Evolutionary conservation across 2,329 filamentous ascomycete species (phyloP).

Genomic region (Alternaria brassicicola): DNA sequence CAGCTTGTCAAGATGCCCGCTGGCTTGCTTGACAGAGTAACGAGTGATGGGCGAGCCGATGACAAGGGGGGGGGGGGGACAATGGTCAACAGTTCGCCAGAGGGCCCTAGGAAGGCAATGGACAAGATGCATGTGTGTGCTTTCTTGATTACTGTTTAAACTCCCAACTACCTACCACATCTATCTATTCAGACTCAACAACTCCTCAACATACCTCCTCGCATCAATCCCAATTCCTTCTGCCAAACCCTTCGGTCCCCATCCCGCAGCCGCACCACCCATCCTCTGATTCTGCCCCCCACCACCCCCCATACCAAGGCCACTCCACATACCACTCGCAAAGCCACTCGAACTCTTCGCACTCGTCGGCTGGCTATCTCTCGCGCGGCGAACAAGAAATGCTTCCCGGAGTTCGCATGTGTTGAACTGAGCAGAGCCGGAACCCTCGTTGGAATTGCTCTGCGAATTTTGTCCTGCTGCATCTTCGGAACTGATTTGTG

Average conservation of each 20-base stretch:
- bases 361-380: conserved; percentile 30
- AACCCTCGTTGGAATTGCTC: not conserved
- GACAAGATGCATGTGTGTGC: no score
- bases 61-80: no score
- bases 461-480: not conserved
- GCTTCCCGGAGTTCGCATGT: conserved; percentile 49
- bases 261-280: conserved; percentile 54
- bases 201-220: conserved; percentile 73
- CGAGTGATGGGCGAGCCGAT: no score
- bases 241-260: conserved; percentile 65
- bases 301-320: conserved; percentile 24
- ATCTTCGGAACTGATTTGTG: conserved; percentile 16
- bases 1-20: no score
- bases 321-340: conserved; percentile 44
- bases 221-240: conserved; percentile 81
- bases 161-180: no score
- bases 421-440: conserved; percentile 28
- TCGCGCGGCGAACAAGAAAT: conserved; percentile 51
- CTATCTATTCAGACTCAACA: conserved; percentile 65
- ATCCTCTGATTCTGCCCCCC: conserved; percentile 33
- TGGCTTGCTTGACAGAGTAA: no score
- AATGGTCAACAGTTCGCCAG: no score
- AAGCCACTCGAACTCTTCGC: conserved; percentile 29
- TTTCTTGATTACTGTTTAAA: no score
- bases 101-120: no score